These are phyloP conservation scores for Fragaria iinumae DNA, from an alignment of 306 rosid species.

Conservation along the genomic window DNA sequence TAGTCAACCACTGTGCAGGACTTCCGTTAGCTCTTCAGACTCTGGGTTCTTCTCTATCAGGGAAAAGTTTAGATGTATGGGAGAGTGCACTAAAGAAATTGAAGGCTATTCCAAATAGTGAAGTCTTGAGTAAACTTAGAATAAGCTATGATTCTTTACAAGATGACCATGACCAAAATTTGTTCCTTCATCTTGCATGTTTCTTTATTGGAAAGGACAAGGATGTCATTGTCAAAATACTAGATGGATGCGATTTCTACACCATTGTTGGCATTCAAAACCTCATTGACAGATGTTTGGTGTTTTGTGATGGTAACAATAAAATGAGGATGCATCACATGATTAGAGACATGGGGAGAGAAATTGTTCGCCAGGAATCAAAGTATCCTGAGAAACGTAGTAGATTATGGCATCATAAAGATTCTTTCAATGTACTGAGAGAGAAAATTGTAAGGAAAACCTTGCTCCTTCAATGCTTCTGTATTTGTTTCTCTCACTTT, in stretches of 20 bases:
- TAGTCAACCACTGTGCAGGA: neutral
- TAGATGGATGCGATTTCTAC: constrained; percentile 1
- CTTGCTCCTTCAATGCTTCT: neutral
- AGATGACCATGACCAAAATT: neutral
- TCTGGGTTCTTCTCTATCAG: neutral
- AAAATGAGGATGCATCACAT: neutral
- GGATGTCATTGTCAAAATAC: neutral
- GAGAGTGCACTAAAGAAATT: neutral
- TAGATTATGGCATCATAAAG: neutral
- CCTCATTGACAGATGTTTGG: constrained; percentile 5
- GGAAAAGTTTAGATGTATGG: neutral
- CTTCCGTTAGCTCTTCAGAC: constrained; percentile 1
- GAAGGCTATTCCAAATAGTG: neutral
- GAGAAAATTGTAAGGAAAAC: neutral
- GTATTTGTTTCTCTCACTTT: neutral
- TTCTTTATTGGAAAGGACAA: neutral
- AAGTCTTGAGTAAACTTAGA: neutral
- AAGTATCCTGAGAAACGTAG: neutral
- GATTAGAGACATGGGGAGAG: constrained; percentile 1
- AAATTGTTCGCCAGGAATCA: constrained; percentile 7
- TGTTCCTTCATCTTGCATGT: constrained; percentile 14
- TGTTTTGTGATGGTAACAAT: neutral
- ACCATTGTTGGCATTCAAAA: neutral
- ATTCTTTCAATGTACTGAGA: neutral
- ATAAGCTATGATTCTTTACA: neutral